Conservation (phyloP, 345 rosid genomes). For the Streptanthus diversifolius region DNA sequence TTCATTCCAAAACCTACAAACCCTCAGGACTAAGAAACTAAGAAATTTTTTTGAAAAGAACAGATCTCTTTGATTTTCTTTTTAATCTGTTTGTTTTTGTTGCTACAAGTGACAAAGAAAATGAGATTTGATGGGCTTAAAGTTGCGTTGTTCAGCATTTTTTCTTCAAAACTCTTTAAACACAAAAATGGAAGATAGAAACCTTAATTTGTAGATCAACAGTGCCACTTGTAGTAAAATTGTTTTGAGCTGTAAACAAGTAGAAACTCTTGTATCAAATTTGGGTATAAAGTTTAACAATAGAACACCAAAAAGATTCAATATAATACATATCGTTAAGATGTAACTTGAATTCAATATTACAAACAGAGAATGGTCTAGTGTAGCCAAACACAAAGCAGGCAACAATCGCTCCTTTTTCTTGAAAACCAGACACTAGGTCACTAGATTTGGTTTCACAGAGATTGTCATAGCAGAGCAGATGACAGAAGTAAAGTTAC, state of each 20-base stretch:
- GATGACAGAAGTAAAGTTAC: constrained; percentile 6
- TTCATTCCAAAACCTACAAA: constrained; percentile 31
- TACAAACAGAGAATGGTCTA: constrained; percentile 9
- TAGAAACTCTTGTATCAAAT: constrained; percentile 6
- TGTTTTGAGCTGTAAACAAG: constrained; percentile 1
- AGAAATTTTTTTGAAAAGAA: neutral
- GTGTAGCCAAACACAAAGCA: constrained; percentile 17
- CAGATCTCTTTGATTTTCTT: neutral
- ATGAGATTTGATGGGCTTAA: constrained; percentile 4
- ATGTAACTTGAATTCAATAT: constrained; percentile 3
- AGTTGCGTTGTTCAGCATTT: neutral
- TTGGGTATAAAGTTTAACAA: neutral
- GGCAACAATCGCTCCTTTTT: neutral
- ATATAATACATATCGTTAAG: neutral
- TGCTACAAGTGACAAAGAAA: constrained; percentile 10
- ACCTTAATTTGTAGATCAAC: constrained; percentile 4
- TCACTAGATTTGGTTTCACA: constrained; percentile 15
- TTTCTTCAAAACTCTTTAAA: neutral
- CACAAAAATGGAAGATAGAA: neutral
- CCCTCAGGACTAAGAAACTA: constrained; percentile 39
- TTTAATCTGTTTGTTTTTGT: constrained; percentile 7
- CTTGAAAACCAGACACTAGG: constrained; percentile 17
- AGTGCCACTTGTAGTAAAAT: neutral
- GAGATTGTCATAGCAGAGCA: constrained; percentile 16
- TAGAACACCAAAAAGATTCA: neutral